Evolutionary conservation across 2,329 filamentous ascomycete species (phyloP).

Genomic region (Cryphonectria naterciae): DNA sequence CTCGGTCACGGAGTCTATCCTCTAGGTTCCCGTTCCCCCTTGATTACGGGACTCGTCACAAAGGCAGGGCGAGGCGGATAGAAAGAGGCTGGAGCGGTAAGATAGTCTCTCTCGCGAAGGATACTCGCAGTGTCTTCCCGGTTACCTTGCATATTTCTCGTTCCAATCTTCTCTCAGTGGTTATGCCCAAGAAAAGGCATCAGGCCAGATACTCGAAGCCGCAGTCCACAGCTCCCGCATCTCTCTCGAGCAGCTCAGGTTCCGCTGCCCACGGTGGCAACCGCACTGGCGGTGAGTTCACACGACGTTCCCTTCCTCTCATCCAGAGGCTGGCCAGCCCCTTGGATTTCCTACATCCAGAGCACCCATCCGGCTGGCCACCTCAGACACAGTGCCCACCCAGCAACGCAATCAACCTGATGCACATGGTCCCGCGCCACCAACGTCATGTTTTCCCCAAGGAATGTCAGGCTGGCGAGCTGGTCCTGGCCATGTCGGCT

Average conservation of each 20-base stretch:
- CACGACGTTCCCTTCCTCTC: neutral
- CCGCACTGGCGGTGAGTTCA: constrained; percentile 25
- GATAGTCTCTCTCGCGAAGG: neutral
- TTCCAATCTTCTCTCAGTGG: constrained; percentile 17
- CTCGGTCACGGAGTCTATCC: constrained; percentile 16
- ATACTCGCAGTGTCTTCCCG: constrained; percentile 1
- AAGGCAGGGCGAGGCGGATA: constrained; percentile 4
- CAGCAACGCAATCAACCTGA: constrained; percentile 3
- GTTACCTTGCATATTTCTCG: constrained; percentile 7
- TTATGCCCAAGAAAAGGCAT: constrained; percentile 69
- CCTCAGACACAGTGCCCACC: constrained; percentile 1
- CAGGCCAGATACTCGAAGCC: constrained; percentile 61
- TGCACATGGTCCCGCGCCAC: constrained; percentile 19
- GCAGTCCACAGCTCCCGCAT: constrained; percentile 56
- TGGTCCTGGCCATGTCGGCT: neutral
- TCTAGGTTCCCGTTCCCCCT: neutral
- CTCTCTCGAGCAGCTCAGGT: constrained; percentile 44
- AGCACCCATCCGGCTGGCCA: neutral
- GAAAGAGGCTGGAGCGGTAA: neutral
- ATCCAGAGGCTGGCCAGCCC: constrained; percentile 1
- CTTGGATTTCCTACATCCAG: neutral
- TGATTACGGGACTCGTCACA: constrained; percentile 21
- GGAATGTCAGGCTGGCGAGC: neutral
- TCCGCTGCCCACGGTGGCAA: constrained; percentile 1
- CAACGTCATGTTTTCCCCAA: neutral